Evolutionary conservation across 371 early-diverging fungal genomes (phyloP).

Genomic region (Synchytrium microbalum): DNA sequence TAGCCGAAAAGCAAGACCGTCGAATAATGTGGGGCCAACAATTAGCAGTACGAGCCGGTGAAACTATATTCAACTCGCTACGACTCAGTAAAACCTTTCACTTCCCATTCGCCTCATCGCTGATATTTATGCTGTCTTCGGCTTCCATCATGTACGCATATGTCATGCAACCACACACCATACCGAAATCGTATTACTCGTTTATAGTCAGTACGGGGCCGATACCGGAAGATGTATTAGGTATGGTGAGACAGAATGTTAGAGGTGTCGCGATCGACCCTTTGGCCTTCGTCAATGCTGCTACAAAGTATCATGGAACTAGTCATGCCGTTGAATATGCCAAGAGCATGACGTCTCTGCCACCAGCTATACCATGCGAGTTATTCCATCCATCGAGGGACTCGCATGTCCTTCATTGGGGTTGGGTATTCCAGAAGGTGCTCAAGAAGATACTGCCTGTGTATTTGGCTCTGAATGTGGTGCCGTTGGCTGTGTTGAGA

Average conservation of each 20-base stretch:
- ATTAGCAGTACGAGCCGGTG: slow-evolving; percentile 50
- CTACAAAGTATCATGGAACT: slow-evolving; percentile 36
- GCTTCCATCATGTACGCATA: slow-evolving; percentile 56
- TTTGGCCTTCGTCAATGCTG: slow-evolving; percentile 29
- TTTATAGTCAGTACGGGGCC: slow-evolving; percentile 62
- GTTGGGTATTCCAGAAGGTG: slow-evolving; percentile 43
- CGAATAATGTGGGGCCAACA: slow-evolving; percentile 37
- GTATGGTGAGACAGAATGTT: slow-evolving; percentile 43
- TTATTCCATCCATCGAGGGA: slow-evolving; percentile 54
- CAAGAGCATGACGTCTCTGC: neutral
- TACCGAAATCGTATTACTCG: slow-evolving; percentile 45
- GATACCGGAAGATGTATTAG: slow-evolving; percentile 45
- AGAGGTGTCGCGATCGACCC: slow-evolving; percentile 42
- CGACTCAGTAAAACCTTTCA: slow-evolving; percentile 56
- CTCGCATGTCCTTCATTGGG: slow-evolving; percentile 2
- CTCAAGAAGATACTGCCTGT: slow-evolving; percentile 53
- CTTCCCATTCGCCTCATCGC: slow-evolving; percentile 41
- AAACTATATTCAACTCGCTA: slow-evolving; percentile 46
- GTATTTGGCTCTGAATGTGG: slow-evolving; percentile 63
- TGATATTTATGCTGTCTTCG: slow-evolving; percentile 18
- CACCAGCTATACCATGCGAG: slow-evolving; percentile 43
- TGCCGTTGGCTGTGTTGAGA: slow-evolving; percentile 56
- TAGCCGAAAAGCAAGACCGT: slow-evolving; percentile 44
- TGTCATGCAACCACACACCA: slow-evolving; percentile 36
- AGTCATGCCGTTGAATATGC: slow-evolving; percentile 34